Conservation (phyloP, 352 stramenopile species). For the Thalassiosira mediterranea region DNA sequence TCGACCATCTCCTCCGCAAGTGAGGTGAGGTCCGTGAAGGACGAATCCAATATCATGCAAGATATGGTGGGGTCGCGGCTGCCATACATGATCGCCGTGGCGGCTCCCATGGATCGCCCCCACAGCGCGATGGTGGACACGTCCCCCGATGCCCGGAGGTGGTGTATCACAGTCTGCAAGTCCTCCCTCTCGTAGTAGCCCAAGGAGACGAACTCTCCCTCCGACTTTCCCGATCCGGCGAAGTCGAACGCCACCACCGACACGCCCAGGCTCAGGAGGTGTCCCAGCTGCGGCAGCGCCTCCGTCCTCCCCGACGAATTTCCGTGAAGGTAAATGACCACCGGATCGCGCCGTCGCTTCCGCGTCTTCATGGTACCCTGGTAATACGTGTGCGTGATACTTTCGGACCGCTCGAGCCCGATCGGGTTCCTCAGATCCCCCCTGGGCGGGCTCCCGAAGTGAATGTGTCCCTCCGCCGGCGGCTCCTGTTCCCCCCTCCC, state of each 20-base stretch:
- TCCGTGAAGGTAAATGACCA: slow-evolving; percentile 97
- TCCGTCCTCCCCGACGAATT: slow-evolving; percentile 96
- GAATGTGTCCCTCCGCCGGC: not conserved
- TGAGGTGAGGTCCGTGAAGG: slow-evolving; percentile 95
- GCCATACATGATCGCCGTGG: slow-evolving; percentile 96
- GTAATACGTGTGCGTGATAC: slow-evolving; percentile 86
- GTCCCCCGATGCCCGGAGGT: slow-evolving; percentile 90
- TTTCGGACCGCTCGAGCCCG: slow-evolving; percentile 69
- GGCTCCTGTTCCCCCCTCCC: slow-evolving; percentile 1
- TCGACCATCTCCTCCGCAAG: slow-evolving; percentile 98
- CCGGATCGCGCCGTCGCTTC: slow-evolving; percentile 67
- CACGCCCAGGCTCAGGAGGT: slow-evolving; percentile 91
- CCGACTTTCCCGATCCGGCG: slow-evolving; percentile 92
- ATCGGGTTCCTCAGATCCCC: no score
- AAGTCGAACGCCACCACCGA: slow-evolving; percentile 97
- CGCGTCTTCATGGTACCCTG: slow-evolving; percentile 42
- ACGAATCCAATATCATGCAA: slow-evolving; percentile 95
- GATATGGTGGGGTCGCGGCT: slow-evolving; percentile 96
- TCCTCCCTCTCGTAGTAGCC: slow-evolving; percentile 95
- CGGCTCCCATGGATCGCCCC: slow-evolving; percentile 97
- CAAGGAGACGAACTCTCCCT: slow-evolving; percentile 96
- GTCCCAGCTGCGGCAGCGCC: slow-evolving; percentile 90
- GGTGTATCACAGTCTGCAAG: slow-evolving; percentile 90
- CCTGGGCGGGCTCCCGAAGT: not conserved
- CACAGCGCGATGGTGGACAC: slow-evolving; percentile 96